A percentile compares a stretch with the other conserved stretches of the same genome.
Evolutionary conservation across 805 yeast species (phyloP).

Genomic region (Isabelozyma heimii): DNA sequence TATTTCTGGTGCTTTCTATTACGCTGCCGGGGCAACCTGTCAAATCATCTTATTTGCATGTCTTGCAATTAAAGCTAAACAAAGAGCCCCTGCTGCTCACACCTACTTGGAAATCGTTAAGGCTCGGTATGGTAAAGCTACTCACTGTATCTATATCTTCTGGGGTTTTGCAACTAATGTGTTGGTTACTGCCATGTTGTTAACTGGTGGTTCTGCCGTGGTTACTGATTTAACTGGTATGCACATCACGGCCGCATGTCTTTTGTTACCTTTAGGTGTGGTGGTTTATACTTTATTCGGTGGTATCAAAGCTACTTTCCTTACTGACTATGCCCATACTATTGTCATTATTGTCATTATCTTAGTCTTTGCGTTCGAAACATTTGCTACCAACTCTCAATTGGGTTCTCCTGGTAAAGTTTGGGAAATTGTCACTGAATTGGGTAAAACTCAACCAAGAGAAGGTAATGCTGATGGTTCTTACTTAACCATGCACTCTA

Average conservation of each 20-base stretch:
- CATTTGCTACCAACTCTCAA: slow-evolving; percentile 31
- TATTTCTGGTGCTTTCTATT: slow-evolving; percentile 75
- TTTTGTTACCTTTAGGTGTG: slow-evolving; percentile 56
- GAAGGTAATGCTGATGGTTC: slow-evolving; percentile 83
- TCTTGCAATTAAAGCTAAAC: slow-evolving; percentile 83
- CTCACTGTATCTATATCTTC: slow-evolving; percentile 69
- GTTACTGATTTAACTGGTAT: slow-evolving; percentile 41
- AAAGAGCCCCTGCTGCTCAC: slow-evolving; percentile 88
- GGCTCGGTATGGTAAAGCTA: slow-evolving; percentile 73
- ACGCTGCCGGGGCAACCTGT: slow-evolving; percentile 89
- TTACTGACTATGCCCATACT: slow-evolving; percentile 73
- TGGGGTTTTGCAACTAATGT: slow-evolving; percentile 87
- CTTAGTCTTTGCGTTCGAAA: slow-evolving; percentile 27
- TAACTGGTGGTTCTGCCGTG: slow-evolving; percentile 45
- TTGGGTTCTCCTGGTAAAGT: slow-evolving; percentile 45
- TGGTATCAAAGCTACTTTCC: slow-evolving; percentile 78
- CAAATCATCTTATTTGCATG: slow-evolving; percentile 86
- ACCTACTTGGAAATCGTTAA: slow-evolving; percentile 84
- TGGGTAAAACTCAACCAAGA: slow-evolving; percentile 62
- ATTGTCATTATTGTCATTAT: slow-evolving; percentile 42
- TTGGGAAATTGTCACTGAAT: slow-evolving; percentile 53
- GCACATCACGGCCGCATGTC: slow-evolving; percentile 43
- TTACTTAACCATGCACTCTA: slow-evolving; percentile 82
- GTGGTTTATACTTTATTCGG: slow-evolving; percentile 74
- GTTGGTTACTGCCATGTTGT: slow-evolving; percentile 82